Conservation (phyloP, 352 stramenopile genomes). For the Globisporangium echinulatum region DNA sequence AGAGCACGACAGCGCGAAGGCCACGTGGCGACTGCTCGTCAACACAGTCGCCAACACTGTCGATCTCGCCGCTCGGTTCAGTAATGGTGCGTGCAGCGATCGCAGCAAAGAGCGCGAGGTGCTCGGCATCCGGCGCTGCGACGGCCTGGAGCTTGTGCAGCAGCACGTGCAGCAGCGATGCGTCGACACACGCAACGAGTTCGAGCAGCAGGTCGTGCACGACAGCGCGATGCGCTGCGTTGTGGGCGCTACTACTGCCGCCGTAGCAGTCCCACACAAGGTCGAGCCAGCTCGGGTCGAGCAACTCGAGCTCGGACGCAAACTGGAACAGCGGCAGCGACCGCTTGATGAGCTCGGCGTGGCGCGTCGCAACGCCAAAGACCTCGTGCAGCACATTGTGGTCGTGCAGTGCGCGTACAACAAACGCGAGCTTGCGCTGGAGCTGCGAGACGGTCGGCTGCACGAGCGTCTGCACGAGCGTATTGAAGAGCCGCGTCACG, state of each 20-base stretch:
- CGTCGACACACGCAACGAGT: slow-evolving; percentile 42
- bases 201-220: slow-evolving; percentile 50
- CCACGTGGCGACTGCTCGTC: not conserved
- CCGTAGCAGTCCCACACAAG: slow-evolving; percentile 51
- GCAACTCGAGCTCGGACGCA: slow-evolving; percentile 23
- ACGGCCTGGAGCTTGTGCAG: slow-evolving; percentile 19
- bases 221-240: slow-evolving; percentile 36
- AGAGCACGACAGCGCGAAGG: slow-evolving; percentile 28
- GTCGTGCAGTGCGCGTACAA: slow-evolving; percentile 41
- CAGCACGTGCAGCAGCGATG: slow-evolving; percentile 26
- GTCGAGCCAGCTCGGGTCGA: slow-evolving; percentile 36
- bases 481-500: slow-evolving; percentile 35
- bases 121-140: slow-evolving; percentile 20
- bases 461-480: slow-evolving; percentile 24
- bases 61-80: not conserved
- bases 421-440: slow-evolving; percentile 17
- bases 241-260: slow-evolving; percentile 16
- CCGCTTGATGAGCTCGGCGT: slow-evolving; percentile 65
- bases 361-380: slow-evolving; percentile 48
- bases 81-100: slow-evolving; percentile 20
- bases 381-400: slow-evolving; percentile 44
- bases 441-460: slow-evolving; percentile 22
- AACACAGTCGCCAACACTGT: too few relatives aligned
- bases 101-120: slow-evolving; percentile 23
- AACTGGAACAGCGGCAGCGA: slow-evolving; percentile 59